Percentiles rank a stretch among this genome's conserved stretches.
Evolutionary conservation across 495 filamentous ascomycete species (phyloP).

Genomic region (Penicillium robsamsonii): DNA sequence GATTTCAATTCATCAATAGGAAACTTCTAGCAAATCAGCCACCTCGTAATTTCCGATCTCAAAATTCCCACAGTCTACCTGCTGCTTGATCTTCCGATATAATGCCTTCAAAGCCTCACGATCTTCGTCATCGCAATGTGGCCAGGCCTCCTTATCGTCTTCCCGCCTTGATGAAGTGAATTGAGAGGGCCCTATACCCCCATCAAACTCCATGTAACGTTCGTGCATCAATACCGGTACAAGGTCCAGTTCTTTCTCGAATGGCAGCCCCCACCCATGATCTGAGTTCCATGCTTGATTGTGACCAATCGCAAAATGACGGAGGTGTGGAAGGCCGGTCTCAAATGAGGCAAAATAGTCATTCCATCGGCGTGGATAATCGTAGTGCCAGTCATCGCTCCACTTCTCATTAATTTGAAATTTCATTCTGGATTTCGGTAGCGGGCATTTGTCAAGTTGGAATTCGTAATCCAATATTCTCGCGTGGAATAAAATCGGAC

Average conservation of each 20-base stretch:
- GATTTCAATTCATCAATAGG: neutral
- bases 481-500: conserved; percentile 17
- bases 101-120: conserved; percentile 5
- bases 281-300: neutral
- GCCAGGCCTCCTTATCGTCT: neutral
- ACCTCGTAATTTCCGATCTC: neutral
- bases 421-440: conserved; percentile 6
- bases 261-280: conserved; percentile 9
- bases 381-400: neutral
- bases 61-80: neutral
- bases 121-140: conserved; percentile 7
- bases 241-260: conserved; percentile 17
- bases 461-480: conserved; percentile 1
- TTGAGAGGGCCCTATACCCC: neutral
- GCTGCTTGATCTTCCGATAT: neutral
- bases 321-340: conserved; percentile 12
- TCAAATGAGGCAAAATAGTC: conserved; percentile 24
- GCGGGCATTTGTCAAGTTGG: neutral
- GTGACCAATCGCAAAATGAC: conserved; percentile 21
- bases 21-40: neutral
- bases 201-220: conserved; percentile 6
- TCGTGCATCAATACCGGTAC: neutral
- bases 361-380: conserved; percentile 23
- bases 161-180: neutral
- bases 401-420: neutral